Conservation (phyloP, 345 rosid species). For the Punica granatum region DNA sequence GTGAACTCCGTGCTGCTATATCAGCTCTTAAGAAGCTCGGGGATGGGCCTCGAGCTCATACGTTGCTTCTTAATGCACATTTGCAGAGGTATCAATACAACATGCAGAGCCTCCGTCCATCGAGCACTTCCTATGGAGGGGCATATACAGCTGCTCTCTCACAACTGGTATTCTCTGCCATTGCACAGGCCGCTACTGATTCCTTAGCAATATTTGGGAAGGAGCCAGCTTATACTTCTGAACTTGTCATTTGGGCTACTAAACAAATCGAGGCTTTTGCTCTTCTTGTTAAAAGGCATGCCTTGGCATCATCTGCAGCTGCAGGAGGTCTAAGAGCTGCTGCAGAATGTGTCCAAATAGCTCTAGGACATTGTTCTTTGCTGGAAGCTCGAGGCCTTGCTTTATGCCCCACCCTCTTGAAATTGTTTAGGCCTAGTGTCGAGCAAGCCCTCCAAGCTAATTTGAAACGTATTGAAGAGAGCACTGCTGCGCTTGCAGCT, state of each 20-base stretch:
- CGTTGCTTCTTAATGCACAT: constrained; percentile 85
- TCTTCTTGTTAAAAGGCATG: constrained; percentile 90
- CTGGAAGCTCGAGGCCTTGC: constrained; percentile 93
- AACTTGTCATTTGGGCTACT: constrained; percentile 98
- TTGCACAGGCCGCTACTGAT: constrained; percentile 92
- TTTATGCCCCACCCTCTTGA: constrained; percentile 81
- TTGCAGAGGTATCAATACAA: constrained; percentile 75
- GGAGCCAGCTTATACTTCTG: constrained; percentile 86
- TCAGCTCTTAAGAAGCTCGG: constrained; percentile 94
- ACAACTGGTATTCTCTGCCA: constrained; percentile 93
- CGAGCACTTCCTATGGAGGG: constrained; percentile 95
- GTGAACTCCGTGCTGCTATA: constrained; percentile 90
- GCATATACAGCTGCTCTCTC: constrained; percentile 99
- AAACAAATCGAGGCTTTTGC: constrained; percentile 90
- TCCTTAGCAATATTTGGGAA: constrained; percentile 75
- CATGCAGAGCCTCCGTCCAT: constrained; percentile 95
- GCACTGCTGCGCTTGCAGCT: constrained; percentile 98
- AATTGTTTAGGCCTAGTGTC: constrained; percentile 90
- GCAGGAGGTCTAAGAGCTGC: constrained; percentile 99
- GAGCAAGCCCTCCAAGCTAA: constrained; percentile 96
- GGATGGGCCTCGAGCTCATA: constrained; percentile 96
- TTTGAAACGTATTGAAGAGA: constrained; percentile 93
- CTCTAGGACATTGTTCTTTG: constrained; percentile 97
- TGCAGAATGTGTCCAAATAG: constrained; percentile 98
- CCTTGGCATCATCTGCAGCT: constrained; percentile 95